Percentiles rank a stretch among this genome's conserved stretches.
These are phyloP conservation scores for Salix brachista DNA, from an alignment of 345 rosid species.

Conservation along the genomic window DNA sequence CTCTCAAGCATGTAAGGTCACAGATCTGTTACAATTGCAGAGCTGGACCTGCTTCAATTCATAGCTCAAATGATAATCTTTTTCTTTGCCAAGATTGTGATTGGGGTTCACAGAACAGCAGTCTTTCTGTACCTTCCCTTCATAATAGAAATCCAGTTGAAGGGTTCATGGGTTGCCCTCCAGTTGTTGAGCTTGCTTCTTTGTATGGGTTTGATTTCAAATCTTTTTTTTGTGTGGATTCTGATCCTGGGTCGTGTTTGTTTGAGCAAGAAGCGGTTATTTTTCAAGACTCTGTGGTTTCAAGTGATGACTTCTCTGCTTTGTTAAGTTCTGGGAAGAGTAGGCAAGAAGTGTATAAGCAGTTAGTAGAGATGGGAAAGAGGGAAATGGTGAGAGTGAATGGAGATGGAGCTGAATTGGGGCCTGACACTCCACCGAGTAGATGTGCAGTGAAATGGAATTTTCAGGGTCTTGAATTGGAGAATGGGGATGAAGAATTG, in stretches of 20 bases:
- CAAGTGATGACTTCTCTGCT: conserved; percentile 10
- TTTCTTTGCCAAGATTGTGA: conserved; percentile 37
- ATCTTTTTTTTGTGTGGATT: not conserved
- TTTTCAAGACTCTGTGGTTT: conserved; percentile 7
- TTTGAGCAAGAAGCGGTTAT: not conserved
- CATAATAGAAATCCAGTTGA: conserved; percentile 19
- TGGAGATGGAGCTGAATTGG: conserved; percentile 5
- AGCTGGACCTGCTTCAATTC: conserved; percentile 22
- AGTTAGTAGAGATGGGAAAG: conserved; percentile 15
- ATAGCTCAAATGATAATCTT: conserved; percentile 25
- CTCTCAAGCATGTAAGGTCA: conserved; percentile 18
- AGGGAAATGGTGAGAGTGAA: conserved; percentile 1
- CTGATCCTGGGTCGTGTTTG: not conserved
- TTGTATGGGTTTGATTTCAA: conserved; percentile 25
- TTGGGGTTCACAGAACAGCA: conserved; percentile 17
- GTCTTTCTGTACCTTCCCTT: conserved; percentile 17
- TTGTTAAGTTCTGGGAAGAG: not conserved
- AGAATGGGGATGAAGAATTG: conserved; percentile 6
- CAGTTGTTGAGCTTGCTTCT: conserved; percentile 28
- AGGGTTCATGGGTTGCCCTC: conserved; percentile 43
- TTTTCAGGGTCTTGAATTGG: not conserved
- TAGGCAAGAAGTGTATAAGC: conserved; percentile 13
- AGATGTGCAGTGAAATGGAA: not conserved
- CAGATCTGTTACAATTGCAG: conserved; percentile 21
- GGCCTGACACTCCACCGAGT: conserved; percentile 10